Percentiles rank a stretch among this genome's conserved stretches.
These are phyloP conservation scores for Daldinia sp. DNA, from an alignment of 2,329 filamentous ascomycete species.

Conservation along the genomic window DNA sequence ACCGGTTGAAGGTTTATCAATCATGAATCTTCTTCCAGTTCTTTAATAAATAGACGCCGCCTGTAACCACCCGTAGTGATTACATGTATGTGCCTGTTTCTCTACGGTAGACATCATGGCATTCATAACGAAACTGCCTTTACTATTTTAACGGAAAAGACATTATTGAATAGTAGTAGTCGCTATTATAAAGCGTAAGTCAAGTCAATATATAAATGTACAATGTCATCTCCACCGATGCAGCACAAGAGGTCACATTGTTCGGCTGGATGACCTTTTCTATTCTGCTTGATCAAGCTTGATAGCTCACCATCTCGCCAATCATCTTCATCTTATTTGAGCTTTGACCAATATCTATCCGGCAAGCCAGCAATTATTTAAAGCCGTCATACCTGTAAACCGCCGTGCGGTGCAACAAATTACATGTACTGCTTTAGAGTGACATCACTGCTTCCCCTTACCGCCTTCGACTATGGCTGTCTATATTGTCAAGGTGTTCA, in stretches of 20 bases:
- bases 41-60: too few relatives aligned
- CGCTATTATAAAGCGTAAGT: too few relatives aligned
- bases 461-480: neutral
- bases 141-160: too few relatives aligned
- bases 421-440: constrained; percentile 8
- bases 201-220: neutral
- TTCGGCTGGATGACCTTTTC: constrained; percentile 23
- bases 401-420: neutral
- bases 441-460: constrained; percentile 32
- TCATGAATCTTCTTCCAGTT: too few relatives aligned
- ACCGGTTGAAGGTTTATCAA: neutral
- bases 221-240: neutral
- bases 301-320: constrained; percentile 4
- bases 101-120: too few relatives aligned
- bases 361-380: constrained; percentile 1
- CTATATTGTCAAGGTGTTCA: constrained; percentile 5
- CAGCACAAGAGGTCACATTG: constrained; percentile 20
- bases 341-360: constrained; percentile 6
- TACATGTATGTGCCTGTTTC: too few relatives aligned
- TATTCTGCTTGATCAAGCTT: neutral
- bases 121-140: too few relatives aligned
- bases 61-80: too few relatives aligned
- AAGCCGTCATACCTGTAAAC: constrained; percentile 17
- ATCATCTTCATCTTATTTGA: constrained; percentile 12
- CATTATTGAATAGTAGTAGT: too few relatives aligned